Base-by-base conservation (phyloP, 768 basidiomycete species). In the Termitomyces sp. region DNA sequence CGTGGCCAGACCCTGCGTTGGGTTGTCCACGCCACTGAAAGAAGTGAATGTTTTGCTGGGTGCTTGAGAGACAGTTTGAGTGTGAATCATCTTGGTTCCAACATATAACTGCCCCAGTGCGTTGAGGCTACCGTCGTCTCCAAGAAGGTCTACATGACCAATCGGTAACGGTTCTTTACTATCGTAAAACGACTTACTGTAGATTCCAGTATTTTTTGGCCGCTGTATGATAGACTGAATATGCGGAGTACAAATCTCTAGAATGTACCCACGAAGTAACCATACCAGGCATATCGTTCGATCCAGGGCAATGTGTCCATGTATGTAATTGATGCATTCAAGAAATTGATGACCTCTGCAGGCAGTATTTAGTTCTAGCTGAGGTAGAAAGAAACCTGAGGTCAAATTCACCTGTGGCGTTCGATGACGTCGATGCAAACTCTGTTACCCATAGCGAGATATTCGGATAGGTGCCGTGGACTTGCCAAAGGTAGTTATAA, bases 211-310 rank as follows among this genome's bases (percentile, higher is more conserved):
- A 16, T 70, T 64, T 47, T 67, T 64, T 2, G 79, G 74, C 19
- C 79, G 73, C 79, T 81, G 47, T 40, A 53, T n/a, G 27, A 43
- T 14, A 17, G 10, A 3, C 14, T 25, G 3, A 11, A 43, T 56
- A 8, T 50, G 41, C 27, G 19, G 34, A 50, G 45, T 56, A 56
- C 61, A 45, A 63, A 48, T 55, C 46, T 25, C 42, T 42, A 9
- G 11, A 7, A 30, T 23, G 16, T n/a, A 68, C 76, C 68, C 57
- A 76, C 76, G 64, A 73, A 74, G 59, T 66, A 75, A 8, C 84
- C 85, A 62, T 85, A 86, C 84, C 84, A 87, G 0, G 83, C 73
- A 61, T 85, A 86, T 19, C 83, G 76, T 61, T 86, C 84, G 19
- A 86, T 72, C 74, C 77, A 86, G 28, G 76, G 73, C 21, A 83